phyloP scores from a whole-genome alignment of 1,284 basidiomycete species.

The Mycosarcoma mackinlayi region DNA sequence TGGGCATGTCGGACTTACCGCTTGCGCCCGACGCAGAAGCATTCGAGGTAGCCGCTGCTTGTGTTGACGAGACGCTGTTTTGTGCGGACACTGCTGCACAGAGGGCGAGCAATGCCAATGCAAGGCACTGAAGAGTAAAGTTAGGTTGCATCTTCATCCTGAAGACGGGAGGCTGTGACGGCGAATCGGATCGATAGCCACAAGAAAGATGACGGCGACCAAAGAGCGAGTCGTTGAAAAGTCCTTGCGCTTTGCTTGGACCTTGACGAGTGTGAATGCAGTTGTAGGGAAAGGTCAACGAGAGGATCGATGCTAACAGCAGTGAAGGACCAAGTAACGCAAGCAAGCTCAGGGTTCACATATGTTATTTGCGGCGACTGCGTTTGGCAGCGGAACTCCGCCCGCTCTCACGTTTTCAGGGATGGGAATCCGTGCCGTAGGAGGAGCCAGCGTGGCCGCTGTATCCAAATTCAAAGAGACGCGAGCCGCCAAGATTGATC shows the following conservation, averaged over 20 bases:
- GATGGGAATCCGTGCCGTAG: no score
- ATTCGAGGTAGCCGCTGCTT: slow-evolving; percentile 12
- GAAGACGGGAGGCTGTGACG: neutral
- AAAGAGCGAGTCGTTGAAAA: no score
- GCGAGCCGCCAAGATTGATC: neutral
- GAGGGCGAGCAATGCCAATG: slow-evolving; percentile 26
- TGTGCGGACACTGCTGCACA: slow-evolving; percentile 35
- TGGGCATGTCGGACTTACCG: slow-evolving; percentile 15
- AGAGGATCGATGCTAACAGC: no score
- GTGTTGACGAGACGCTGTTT: slow-evolving; percentile 32
- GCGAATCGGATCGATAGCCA: neutral
- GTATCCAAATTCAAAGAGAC: neutral
- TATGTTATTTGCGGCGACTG: no score
- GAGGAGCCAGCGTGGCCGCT: slow-evolving; percentile 13
- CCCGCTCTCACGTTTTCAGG: neutral
- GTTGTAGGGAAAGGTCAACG: no score
- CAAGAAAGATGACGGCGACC: no score
- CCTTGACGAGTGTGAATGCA: no score
- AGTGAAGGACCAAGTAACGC: no score
- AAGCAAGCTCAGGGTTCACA: neutral
- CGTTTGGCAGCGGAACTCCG: slow-evolving; percentile 27
- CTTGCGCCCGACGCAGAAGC: slow-evolving; percentile 18
- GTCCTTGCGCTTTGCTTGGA: no score
- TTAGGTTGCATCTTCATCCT: slow-evolving; percentile 18
- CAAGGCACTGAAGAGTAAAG: slow-evolving; percentile 27